Base-by-base conservation (phyloP, 352 stramenopile species). In the Halophytophthora polymorphica region DNA sequence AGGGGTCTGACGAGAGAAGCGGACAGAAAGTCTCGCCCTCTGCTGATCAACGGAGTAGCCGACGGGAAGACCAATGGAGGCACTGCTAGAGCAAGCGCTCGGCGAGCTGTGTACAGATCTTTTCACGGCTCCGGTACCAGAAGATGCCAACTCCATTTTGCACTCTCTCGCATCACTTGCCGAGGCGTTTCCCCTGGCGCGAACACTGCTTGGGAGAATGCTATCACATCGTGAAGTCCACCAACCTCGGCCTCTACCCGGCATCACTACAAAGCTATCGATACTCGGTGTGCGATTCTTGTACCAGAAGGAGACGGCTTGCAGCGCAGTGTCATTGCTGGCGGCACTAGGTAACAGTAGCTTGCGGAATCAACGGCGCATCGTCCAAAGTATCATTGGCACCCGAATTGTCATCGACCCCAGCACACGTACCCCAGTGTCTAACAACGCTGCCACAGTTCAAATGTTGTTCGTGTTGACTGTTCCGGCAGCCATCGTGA, bases 311-410 rank as follows among this genome's bases (percentile, higher is more conserved):
- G 53, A 61, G 43, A 74, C 72, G 33, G 58, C 67, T 13, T 23
- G 35, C 0, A 54, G 44, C 33, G 34, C 58, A 8, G 45, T 83
- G 0, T 45, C 25, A 0, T 36, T 86, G 34, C 33, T 86, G 2
- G 58, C 62, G 5, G 61, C 59, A 6, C 47, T 86, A 6, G 68
- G 68, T 3, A 55, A 66, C n/a, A 33, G 44, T 2, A 74, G 69
- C 38, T 4, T 53, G 1, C 33, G 48, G 19, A 83, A 84, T 29
- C 72, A 86, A 47, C 53, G 62, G 23, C 65, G 68, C 18, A 75
- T 86, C 29, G 63, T 66, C 35, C 49, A 61, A 18, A 65, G 53
- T 31, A 42, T 80, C 23, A 48, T 56, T 29, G 70, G 67, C 0
- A 55, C 77, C 8, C 53, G 55, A 5, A 19, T 80, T 4, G 33